Evolutionary conservation across 1,139 yeast species (phyloP).

Genomic region (Saccharomyces pastorianus): DNA sequence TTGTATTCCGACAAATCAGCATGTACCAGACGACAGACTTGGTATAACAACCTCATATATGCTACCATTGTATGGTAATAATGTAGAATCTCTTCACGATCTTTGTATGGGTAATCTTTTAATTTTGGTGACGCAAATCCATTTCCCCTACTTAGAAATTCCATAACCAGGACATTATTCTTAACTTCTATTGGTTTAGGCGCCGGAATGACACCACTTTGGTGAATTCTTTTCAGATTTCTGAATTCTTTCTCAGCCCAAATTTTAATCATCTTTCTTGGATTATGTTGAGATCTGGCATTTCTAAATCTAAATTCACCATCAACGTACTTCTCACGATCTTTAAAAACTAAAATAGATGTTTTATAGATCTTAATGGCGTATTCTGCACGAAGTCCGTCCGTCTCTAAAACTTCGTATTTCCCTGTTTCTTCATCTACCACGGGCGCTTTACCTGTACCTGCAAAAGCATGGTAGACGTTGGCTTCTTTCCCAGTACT

Average conservation of each 20-base stretch:
- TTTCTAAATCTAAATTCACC: slow-evolving; percentile 92
- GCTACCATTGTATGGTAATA: slow-evolving; percentile 74
- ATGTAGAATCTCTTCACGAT: slow-evolving; percentile 53
- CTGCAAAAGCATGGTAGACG: slow-evolving; percentile 87
- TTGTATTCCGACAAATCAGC: slow-evolving; percentile 97
- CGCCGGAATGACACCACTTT: slow-evolving; percentile 68
- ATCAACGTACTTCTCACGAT: slow-evolving; percentile 89
- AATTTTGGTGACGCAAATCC: slow-evolving; percentile 69
- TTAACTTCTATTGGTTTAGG: slow-evolving; percentile 87
- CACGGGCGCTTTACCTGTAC: slow-evolving; percentile 33
- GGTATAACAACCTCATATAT: slow-evolving; percentile 81
- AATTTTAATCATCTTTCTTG: slow-evolving; percentile 91
- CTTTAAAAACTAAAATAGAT: slow-evolving; percentile 89
- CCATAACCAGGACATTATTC: slow-evolving; percentile 92
- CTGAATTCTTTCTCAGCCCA: slow-evolving; percentile 99
- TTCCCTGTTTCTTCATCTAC: slow-evolving; percentile 1
- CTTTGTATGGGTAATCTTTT: slow-evolving; percentile 66
- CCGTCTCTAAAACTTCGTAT: slow-evolving; percentile 1
- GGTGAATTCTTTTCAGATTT: slow-evolving; percentile 72
- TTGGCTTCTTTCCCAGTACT: slow-evolving; percentile 98
- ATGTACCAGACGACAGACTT: slow-evolving; percentile 83
- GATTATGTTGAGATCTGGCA: slow-evolving; percentile 78
- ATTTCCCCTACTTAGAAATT: slow-evolving; percentile 68
- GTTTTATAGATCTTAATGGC: slow-evolving; percentile 96
- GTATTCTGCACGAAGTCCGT: slow-evolving; percentile 40